Evolutionary conservation across 768 basidiomycete genomes (phyloP).

Genomic region (Galerina sulciceps): DNA sequence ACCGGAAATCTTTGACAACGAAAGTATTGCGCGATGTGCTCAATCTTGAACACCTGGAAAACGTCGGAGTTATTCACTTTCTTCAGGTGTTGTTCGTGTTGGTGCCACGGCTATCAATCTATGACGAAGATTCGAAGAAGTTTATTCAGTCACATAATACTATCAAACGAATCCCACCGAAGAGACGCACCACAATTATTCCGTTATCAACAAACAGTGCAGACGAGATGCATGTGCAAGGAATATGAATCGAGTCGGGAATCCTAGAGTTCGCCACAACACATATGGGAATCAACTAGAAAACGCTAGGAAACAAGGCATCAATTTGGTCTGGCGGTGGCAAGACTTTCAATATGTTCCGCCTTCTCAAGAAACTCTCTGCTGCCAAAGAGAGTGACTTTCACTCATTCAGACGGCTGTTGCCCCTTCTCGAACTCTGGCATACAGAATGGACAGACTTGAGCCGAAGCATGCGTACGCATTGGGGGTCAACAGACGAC

Average conservation of each 20-base stretch:
- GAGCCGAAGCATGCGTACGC: conserved; percentile 19
- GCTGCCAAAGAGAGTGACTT: conserved; percentile 17
- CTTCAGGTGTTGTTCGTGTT: conserved; percentile 10
- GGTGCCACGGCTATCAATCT: conserved; percentile 15
- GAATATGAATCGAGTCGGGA: conserved; percentile 20
- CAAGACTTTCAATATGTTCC: conserved; percentile 21
- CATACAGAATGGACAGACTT: conserved; percentile 38
- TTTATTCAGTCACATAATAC: conserved; percentile 1
- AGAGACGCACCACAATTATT: conserved; percentile 8
- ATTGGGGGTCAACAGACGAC: conserved; percentile 26
- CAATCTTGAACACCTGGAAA: conserved; percentile 16
- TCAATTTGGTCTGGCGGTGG: conserved; percentile 20
- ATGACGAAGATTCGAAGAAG: conserved; percentile 2
- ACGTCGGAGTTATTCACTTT: conserved; percentile 15
- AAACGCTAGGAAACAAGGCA: conserved; percentile 11
- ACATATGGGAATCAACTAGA: conserved; percentile 19
- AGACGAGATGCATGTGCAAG: conserved; percentile 21
- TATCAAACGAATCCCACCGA: conserved; percentile 1
- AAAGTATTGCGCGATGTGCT: conserved; percentile 21
- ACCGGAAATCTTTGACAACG: conserved; percentile 11
- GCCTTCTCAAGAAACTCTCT: conserved; percentile 12
- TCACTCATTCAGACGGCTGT: conserved; percentile 21
- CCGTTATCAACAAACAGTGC: conserved; percentile 22
- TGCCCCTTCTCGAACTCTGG: conserved; percentile 33
- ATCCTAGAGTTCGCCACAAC: conserved; percentile 18